phyloP scores from a whole-genome alignment of 257 asterid species.

The Anisodus acutangulus region DNA sequence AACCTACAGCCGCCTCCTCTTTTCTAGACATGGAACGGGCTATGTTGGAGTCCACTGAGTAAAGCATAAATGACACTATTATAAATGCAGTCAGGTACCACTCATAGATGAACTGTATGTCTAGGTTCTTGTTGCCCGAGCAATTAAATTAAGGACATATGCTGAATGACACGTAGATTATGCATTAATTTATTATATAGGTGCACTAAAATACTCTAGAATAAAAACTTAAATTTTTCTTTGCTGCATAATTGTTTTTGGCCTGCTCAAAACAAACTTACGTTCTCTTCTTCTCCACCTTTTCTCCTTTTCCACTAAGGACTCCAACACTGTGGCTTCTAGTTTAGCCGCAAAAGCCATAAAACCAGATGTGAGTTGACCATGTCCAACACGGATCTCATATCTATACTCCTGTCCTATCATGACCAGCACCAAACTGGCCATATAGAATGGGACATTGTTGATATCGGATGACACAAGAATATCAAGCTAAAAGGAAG shows the following conservation, averaged over 20 bases:
- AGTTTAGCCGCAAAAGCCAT: not conserved
- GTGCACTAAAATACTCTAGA: not conserved
- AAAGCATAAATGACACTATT: not conserved
- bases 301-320: not conserved
- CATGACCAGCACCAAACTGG: conserved; percentile 12
- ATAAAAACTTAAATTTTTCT: not conserved
- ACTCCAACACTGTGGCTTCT: not conserved
- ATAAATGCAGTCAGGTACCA: not conserved
- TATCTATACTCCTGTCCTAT: not conserved
- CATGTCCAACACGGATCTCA: not conserved
- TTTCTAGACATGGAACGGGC: not conserved
- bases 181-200: not conserved
- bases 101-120: not conserved
- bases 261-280: not conserved
- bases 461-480: not conserved
- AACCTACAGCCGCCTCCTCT: not conserved
- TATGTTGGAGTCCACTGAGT: not conserved
- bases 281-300: not conserved
- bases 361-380: not conserved
- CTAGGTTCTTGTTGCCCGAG: not conserved
- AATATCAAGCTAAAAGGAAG: conserved; percentile 20
- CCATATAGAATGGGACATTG: not conserved
- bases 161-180: not conserved
- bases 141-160: not conserved
- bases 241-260: not conserved